Percentiles rank a stretch among this genome's conserved stretches.
phyloP scores from a whole-genome alignment of 352 stramenopile genomes.

The Pythium phragmiticola region DNA sequence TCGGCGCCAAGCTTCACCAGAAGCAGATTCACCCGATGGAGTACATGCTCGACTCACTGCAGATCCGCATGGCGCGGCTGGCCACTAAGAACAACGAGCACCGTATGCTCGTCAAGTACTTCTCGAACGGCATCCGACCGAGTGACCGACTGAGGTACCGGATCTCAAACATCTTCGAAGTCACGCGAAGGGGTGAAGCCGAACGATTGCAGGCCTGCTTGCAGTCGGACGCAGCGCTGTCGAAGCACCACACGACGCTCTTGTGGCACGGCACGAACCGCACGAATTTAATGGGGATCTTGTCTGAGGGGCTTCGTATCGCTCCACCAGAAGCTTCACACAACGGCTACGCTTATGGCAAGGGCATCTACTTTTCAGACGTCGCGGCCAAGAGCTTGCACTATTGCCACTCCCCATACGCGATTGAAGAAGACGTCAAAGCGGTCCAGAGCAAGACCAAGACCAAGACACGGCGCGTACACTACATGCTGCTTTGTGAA shows the following conservation, averaged over 20 bases:
- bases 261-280: conserved; percentile 82
- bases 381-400: conserved; percentile 64
- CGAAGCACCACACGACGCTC: conserved; percentile 44
- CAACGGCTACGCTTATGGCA: conserved; percentile 79
- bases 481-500: conserved; percentile 76
- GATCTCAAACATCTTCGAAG: conserved; percentile 64
- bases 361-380: conserved; percentile 86
- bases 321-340: conserved; percentile 73
- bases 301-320: conserved; percentile 79
- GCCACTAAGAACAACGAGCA: conserved; percentile 32
- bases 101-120: conserved; percentile 55
- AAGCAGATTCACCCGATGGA: conserved; percentile 50
- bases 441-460: conserved; percentile 26
- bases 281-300: conserved; percentile 81
- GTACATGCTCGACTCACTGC: conserved; percentile 72
- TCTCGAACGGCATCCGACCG: conserved; percentile 48
- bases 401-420: conserved; percentile 60
- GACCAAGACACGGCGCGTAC: conserved; percentile 40
- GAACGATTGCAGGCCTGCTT: conserved; percentile 41
- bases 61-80: conserved; percentile 51
- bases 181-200: conserved; percentile 54
- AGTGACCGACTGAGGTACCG: conserved; percentile 36
- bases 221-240: conserved; percentile 32
- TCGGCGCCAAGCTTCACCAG: conserved; percentile 51
- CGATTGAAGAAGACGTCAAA: conserved; percentile 26